Conservation (phyloP, 345 rosid genomes). For the Cochlearia excelsa region DNA sequence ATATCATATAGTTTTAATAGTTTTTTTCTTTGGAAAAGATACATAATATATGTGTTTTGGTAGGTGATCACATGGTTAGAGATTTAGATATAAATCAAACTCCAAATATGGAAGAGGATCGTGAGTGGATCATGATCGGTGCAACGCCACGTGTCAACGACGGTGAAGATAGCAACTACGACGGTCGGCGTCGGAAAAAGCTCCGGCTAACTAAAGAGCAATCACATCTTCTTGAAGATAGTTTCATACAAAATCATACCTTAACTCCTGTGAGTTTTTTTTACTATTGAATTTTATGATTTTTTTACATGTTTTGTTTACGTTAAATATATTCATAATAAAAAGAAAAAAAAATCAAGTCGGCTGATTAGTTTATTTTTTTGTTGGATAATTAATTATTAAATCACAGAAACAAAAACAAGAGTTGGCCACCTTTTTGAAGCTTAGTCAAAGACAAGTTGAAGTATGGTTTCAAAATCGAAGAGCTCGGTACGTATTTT, state of each 20-base stretch:
- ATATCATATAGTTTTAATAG: no score
- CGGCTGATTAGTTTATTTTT: constrained; percentile 26
- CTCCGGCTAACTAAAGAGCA: constrained; percentile 70
- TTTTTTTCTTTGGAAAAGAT: no score
- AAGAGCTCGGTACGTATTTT: constrained; percentile 58
- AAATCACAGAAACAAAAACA: constrained; percentile 52
- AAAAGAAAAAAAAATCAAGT: constrained; percentile 16
- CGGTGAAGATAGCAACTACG: constrained; percentile 25
- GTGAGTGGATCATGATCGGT: constrained; percentile 30
- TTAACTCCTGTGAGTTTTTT: constrained; percentile 52
- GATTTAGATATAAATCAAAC: constrained; percentile 36
- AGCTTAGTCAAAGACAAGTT: constrained; percentile 69
- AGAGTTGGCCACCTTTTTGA: constrained; percentile 54
- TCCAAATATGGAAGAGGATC: constrained; percentile 32
- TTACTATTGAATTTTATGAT: not conserved
- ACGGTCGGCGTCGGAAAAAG: constrained; percentile 58
- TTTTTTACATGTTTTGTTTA: constrained; percentile 15
- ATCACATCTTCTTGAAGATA: constrained; percentile 65
- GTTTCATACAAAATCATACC: constrained; percentile 60
- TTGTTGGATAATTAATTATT: constrained; percentile 26
- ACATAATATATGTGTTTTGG: not conserved
- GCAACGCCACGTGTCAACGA: constrained; percentile 27
- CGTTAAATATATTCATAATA: not conserved
- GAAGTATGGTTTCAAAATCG: constrained; percentile 88
- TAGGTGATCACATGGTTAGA: constrained; percentile 35